phyloP scores from a whole-genome alignment of 1,284 basidiomycete genomes.

The Vanrija humicola region DNA sequence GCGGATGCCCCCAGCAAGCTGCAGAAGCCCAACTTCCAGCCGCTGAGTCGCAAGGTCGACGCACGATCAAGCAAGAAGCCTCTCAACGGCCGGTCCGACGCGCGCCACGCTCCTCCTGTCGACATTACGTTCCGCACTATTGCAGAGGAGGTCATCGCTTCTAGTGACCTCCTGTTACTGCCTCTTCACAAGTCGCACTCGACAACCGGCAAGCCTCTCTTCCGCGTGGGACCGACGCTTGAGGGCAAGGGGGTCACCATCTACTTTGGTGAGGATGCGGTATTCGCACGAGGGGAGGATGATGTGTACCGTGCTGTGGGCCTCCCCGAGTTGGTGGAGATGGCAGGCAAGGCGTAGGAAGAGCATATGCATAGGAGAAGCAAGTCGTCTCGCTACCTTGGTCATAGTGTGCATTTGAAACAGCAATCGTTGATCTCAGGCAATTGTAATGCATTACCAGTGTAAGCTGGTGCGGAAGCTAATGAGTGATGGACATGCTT shows the following conservation, averaged over 20 bases:
- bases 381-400: no score
- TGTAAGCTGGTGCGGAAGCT: no score
- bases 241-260: slow-evolving; percentile 81
- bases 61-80: background rate
- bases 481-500: no score
- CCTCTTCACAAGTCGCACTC: slow-evolving; percentile 78
- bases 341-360: no score
- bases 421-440: no score
- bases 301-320: slow-evolving; percentile 41
- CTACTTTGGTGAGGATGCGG: slow-evolving; percentile 51
- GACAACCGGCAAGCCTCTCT: slow-evolving; percentile 76
- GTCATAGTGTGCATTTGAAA: no score
- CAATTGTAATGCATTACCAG: no score
- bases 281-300: slow-evolving; percentile 42
- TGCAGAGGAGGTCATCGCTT: slow-evolving; percentile 78
- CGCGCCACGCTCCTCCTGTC: slow-evolving; percentile 52
- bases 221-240: slow-evolving; percentile 68
- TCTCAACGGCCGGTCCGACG: background rate
- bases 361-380: no score
- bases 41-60: slow-evolving; percentile 28
- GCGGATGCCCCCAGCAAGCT: slow-evolving; percentile 64
- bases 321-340: slow-evolving; percentile 37
- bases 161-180: slow-evolving; percentile 81
- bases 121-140: slow-evolving; percentile 82
- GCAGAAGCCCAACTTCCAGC: slow-evolving; percentile 58